phyloP scores from a whole-genome alignment of 495 filamentous ascomycete genomes.

The Cryomyces antarcticus region DNA sequence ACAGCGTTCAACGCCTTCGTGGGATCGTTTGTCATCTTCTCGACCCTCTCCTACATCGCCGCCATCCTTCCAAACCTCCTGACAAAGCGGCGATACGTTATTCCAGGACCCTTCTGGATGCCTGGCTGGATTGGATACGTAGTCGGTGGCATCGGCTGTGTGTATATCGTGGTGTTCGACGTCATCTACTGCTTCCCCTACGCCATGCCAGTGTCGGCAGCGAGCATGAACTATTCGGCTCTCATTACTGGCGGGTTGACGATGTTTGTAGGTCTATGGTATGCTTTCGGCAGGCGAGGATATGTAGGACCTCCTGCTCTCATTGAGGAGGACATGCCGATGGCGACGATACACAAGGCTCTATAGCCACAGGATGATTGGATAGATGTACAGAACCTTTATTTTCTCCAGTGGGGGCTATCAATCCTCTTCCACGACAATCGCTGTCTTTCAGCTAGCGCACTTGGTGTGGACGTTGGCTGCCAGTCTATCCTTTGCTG shows the following conservation, averaged over 20 bases:
- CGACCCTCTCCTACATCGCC: conserved; percentile 50
- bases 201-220: conserved; percentile 10
- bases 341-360: no score
- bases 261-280: conserved; percentile 3
- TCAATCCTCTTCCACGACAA: no score
- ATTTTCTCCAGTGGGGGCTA: no score
- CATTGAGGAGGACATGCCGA: neutral
- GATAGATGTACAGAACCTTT: no score
- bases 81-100: conserved; percentile 39
- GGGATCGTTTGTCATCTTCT: conserved; percentile 54
- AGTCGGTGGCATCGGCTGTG: conserved; percentile 36
- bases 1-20: conserved; percentile 64
- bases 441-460: no score
- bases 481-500: no score
- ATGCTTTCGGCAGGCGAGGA: neutral
- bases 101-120: conserved; percentile 51
- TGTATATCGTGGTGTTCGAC: conserved; percentile 49
- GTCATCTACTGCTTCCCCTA: conserved; percentile 54
- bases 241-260: conserved; percentile 4
- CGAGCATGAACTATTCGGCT: conserved; percentile 15
- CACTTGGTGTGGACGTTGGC: no score
- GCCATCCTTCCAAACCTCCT: conserved; percentile 59
- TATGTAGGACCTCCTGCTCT: conserved; percentile 1
- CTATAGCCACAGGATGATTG: no score
- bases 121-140: conserved; percentile 33